phyloP scores from a whole-genome alignment of 805 yeast species.

The Pichia cephalocereana region DNA sequence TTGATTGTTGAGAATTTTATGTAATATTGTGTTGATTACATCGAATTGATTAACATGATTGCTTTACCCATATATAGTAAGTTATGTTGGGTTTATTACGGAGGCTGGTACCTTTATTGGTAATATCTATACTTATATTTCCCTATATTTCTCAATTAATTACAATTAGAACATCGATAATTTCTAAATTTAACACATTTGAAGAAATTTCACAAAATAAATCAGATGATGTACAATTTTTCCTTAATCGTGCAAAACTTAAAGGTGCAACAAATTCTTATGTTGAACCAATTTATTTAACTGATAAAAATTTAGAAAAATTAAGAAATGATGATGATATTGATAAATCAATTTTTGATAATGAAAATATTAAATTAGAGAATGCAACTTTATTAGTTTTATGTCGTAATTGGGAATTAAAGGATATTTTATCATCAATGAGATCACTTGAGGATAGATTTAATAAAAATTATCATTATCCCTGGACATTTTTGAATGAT shows the following conservation, averaged over 20 bases:
- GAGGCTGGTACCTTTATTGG: too few relatives aligned
- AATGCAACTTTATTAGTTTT: constrained; percentile 87
- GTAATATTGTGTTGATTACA: too few relatives aligned
- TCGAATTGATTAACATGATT: too few relatives aligned
- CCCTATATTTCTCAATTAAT: not conserved
- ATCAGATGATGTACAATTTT: constrained; percentile 8
- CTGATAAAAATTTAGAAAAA: not conserved
- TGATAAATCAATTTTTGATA: not conserved
- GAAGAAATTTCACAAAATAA: constrained; percentile 1
- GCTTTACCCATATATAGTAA: too few relatives aligned
- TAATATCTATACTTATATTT: too few relatives aligned
- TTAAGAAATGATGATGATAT: too few relatives aligned
- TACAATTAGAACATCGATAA: not conserved
- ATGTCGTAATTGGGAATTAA: constrained; percentile 71
- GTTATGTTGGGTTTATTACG: too few relatives aligned
- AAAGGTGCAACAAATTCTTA: constrained; percentile 34
- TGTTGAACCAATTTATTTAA: constrained; percentile 21
- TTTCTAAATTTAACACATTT: not conserved
- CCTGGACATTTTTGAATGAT: constrained; percentile 94
- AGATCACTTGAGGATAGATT: constrained; percentile 83
- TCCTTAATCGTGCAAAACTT: constrained; percentile 15
- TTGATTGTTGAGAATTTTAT: too few relatives aligned
- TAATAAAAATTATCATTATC: constrained; percentile 71
- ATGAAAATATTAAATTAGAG: constrained; percentile 36
- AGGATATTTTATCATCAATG: constrained; percentile 53